phyloP scores from a whole-genome alignment of 805 yeast species.

The Jamesozyma jinghongensis region DNA sequence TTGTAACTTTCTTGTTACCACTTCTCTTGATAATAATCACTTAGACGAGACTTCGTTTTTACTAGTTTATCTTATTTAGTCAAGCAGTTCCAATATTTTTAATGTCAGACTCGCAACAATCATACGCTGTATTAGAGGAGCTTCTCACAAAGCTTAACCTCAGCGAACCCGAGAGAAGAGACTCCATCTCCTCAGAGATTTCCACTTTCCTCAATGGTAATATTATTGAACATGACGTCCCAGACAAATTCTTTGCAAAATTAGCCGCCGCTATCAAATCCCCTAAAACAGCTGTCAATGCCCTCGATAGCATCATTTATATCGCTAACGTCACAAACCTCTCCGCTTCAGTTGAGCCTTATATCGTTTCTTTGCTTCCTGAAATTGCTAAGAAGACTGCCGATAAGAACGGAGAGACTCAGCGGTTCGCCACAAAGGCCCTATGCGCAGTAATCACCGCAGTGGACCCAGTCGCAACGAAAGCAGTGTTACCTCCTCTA shows the following conservation, averaged over 20 bases:
- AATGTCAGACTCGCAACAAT: slow-evolving; percentile 39
- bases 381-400: slow-evolving; percentile 69
- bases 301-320: slow-evolving; percentile 72
- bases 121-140: slow-evolving; percentile 71
- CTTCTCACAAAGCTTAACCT: slow-evolving; percentile 83
- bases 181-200: slow-evolving; percentile 76
- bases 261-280: slow-evolving; percentile 62
- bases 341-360: slow-evolving; percentile 90
- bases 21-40: too few relatives aligned
- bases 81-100: too few relatives aligned
- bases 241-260: slow-evolving; percentile 71
- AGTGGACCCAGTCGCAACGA: slow-evolving; percentile 84
- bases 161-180: slow-evolving; percentile 73
- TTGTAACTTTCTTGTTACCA: too few relatives aligned
- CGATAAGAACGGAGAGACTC: slow-evolving; percentile 73
- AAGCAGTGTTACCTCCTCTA: slow-evolving; percentile 74
- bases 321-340: slow-evolving; percentile 71
- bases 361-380: slow-evolving; percentile 63
- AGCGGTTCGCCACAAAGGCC: slow-evolving; percentile 64
- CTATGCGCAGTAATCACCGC: slow-evolving; percentile 65
- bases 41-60: too few relatives aligned
- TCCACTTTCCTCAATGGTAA: slow-evolving; percentile 90
- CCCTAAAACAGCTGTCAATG: slow-evolving; percentile 73
- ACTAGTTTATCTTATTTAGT: too few relatives aligned
- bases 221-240: slow-evolving; percentile 95